Base-by-base conservation (phyloP, 192 early-diverging fungal species). In the Nowakowskiella sp. region DNA sequence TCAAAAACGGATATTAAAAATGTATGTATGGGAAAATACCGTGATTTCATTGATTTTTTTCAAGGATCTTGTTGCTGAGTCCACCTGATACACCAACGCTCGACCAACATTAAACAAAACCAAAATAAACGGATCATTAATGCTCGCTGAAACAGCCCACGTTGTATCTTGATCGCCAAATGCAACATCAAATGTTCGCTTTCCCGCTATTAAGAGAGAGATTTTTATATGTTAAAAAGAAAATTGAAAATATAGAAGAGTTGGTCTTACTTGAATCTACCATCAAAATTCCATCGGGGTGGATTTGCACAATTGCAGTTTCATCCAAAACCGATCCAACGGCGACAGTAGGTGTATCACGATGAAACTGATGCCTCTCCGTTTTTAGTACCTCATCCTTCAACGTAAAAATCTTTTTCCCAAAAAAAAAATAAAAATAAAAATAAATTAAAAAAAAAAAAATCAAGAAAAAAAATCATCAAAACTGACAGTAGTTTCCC, bases 331-430 rank as follows among this genome's bases (percentile, higher is more conserved):
- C 57, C 13, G 84, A 76, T 6, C 83, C 84, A 3, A 85, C 86
- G 1, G 61, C 74, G n/a, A 99, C 65, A 0, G 93, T 93, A 4
- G 86, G 78, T 0, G 85, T 89, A 13, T 66, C 59, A 0, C 73
- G 74, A 52, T 77, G 88, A 55, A 95, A 97, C 2, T 79, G 85
- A 1, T 74, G 77, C 25, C 76, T 73, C 16, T 82, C 79, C 44
- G 92, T 60, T 68, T 97, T 86, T 21, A 76, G 67, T 26, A 96
- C 62, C 45, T 94, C 91, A 26, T 90, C 84, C 44, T 89, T 90
- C 1, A 85, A 82, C 22, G 71, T 65, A 47, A 98, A 69, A 16
- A 94, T 84, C 86, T 88, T 52, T 8, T 0, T 47, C 25, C n/a
- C n/a, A 31, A 10, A 68, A 49, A 1, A 4, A 6, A 25, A 3